Conservation (phyloP, 1,139 yeast genomes). For the Zygoascus hellenicus region DNA sequence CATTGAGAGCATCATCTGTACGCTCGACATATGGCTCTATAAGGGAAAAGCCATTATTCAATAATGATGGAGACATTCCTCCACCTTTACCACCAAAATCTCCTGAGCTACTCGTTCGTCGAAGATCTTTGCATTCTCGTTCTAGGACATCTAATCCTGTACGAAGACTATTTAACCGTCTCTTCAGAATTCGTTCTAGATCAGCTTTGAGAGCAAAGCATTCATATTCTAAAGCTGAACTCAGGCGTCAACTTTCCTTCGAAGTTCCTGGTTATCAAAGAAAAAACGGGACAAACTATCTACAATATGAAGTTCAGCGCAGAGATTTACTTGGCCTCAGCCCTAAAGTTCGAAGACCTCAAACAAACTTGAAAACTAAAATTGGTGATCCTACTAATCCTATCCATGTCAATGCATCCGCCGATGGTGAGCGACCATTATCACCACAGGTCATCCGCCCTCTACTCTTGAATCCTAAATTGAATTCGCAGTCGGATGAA, state of each 20-base stretch:
- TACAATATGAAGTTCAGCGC: conserved; percentile 4
- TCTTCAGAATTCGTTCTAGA: conserved; percentile 20
- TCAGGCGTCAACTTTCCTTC: conserved; percentile 21
- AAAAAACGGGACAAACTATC: conserved; percentile 1
- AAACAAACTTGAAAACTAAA: not conserved
- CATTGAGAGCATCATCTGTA: conserved; percentile 1
- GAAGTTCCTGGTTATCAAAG: conserved; percentile 18
- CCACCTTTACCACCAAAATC: conserved; percentile 11
- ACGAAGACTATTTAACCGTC: conserved; percentile 19
- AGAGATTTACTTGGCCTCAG: conserved; percentile 3
- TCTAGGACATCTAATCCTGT: conserved; percentile 18
- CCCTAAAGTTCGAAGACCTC: not conserved
- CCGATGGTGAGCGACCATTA: not conserved
- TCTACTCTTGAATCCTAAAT: no score
- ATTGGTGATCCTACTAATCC: conserved; percentile 1
- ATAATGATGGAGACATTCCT: conserved; percentile 9
- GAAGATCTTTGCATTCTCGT: conserved; percentile 15
- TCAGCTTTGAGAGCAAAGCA: conserved; percentile 10
- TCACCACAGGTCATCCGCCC: not conserved
- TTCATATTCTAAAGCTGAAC: conserved; percentile 19
- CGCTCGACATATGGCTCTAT: not conserved
- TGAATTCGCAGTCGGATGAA: no score
- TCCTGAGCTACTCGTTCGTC: conserved; percentile 23
- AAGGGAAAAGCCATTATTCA: conserved; percentile 2
- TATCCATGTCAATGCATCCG: conserved; percentile 1